Base-by-base conservation (phyloP, 305 asterid species). In the Ilex paraguariensis region DNA sequence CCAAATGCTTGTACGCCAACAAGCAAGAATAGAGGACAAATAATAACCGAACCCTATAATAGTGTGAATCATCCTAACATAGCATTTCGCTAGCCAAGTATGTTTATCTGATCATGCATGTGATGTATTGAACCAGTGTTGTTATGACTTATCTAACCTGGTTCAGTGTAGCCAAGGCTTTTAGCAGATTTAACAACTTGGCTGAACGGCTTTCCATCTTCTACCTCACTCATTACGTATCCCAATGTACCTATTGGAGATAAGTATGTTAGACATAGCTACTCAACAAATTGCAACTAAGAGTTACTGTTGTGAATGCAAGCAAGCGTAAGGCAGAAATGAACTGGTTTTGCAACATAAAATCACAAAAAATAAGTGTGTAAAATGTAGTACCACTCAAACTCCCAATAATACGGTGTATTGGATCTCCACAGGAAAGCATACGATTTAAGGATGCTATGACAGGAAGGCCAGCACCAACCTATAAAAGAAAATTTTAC, bases 381-480 rank as follows among this genome's bases (percentile, higher is more conserved):
- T 33, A 50, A 66, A 40, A 46, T 52, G 14, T 14, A 63, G 45
- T 81, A 92, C 98, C 98, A 67, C 98, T 92, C 74, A 92, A 63
- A 80, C 98, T 87, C 66, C 98, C 98, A 70, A 89, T 74, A 59
- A 92, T 80, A 61, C 86, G 88, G 66, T 65, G 66, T 14, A 92
- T 74, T 0, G 89, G 77, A 70, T 92, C 98, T 71, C 97, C 97
- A 53, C 91, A 87, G 69, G 93, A 84, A 65, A 89, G 66, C 50
- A 92, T 48, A 39, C 98, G 96, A 74, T 78, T 89, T 68, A 92
- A 77, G 63, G 95, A 81, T 70, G 95, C 86, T 71, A 92, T 89
- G 68, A 89, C 87, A 63, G 98, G 98, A 66, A 89, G 96, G 62
- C 98, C 97, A 49, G 98, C 98, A 74, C 98, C 98, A 73, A 92